These are phyloP conservation scores for Rhipidocladum racemiflorum DNA, from an alignment of 176 grass and related monocot genomes.

Conservation along the genomic window DNA sequence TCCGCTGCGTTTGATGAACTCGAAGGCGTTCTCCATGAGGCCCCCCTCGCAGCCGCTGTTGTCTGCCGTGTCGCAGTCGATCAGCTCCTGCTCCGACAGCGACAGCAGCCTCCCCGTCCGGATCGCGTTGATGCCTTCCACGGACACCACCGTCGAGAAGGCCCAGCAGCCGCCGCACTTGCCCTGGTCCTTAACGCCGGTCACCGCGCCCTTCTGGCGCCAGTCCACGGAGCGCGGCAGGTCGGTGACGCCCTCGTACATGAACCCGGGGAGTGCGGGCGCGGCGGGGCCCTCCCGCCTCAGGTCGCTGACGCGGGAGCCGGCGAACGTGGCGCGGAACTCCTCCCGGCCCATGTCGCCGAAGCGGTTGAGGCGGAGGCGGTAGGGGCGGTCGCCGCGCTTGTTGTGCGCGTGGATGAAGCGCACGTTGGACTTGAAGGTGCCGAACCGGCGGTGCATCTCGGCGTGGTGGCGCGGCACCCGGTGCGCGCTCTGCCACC, in stretches of 20 bases:
- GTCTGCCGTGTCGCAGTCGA: slow-evolving; percentile 65
- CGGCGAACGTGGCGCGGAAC: slow-evolving; percentile 51
- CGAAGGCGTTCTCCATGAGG: slow-evolving; percentile 79
- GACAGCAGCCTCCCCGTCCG: slow-evolving; percentile 48
- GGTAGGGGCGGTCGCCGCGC: slow-evolving; percentile 45
- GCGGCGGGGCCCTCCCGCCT: neutral
- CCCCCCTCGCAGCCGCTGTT: slow-evolving; percentile 59
- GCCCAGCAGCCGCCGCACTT: slow-evolving; percentile 79
- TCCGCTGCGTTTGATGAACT: slow-evolving; percentile 58
- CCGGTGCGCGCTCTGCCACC: slow-evolving; percentile 59
- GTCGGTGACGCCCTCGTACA: slow-evolving; percentile 29
- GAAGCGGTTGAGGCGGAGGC: slow-evolving; percentile 77
- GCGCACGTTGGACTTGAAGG: slow-evolving; percentile 68
- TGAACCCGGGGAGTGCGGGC: slow-evolving; percentile 41
- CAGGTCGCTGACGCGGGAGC: slow-evolving; percentile 38
- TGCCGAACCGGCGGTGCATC: slow-evolving; percentile 58
- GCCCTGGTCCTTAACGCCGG: slow-evolving; percentile 64
- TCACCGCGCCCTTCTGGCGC: slow-evolving; percentile 57
- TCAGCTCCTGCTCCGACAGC: slow-evolving; percentile 75
- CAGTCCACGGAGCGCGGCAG: slow-evolving; percentile 60
- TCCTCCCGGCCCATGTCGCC: slow-evolving; percentile 63
- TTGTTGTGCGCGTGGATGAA: slow-evolving; percentile 81
- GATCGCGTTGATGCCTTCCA: slow-evolving; percentile 80
- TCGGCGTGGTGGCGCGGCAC: slow-evolving; percentile 52
- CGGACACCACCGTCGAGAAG: slow-evolving; percentile 61